Conservation (phyloP, 2,329 filamentous ascomycete genomes). For the Daldinia eschscholtzii region DNA sequence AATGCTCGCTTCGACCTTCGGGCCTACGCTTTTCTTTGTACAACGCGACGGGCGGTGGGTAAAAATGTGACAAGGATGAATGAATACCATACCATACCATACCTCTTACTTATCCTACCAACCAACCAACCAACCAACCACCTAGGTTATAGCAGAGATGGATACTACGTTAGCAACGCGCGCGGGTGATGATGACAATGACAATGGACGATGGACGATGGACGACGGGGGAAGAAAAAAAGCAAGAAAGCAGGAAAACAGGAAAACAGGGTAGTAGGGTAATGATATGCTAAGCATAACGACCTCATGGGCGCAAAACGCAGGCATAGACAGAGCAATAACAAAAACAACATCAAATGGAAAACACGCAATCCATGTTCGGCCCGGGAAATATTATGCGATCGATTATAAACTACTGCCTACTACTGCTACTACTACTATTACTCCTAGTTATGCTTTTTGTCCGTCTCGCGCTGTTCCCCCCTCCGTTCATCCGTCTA, state of each 20-base stretch:
- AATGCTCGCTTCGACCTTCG: slow-evolving; percentile 4
- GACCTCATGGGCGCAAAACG: background rate
- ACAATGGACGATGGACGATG: background rate
- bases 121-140: background rate
- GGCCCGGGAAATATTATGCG: background rate
- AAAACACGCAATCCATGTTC: background rate
- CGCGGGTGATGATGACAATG: background rate
- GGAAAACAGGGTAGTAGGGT: background rate
- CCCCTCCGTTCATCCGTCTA: too few relatives aligned
- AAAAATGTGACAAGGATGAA: background rate
- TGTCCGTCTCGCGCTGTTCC: too few relatives aligned
- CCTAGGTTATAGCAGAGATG: too few relatives aligned
- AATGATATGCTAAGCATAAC: slow-evolving; percentile 7
- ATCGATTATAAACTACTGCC: slow-evolving; percentile 1
- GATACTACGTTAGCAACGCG: slow-evolving; percentile 2
- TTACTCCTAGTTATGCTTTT: too few relatives aligned
- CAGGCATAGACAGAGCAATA: background rate
- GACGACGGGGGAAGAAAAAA: background rate
- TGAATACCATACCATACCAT: background rate
- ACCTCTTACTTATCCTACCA: background rate
- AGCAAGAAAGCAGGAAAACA: background rate
- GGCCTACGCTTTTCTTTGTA: slow-evolving; percentile 1
- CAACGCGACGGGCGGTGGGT: background rate
- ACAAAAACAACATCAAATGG: background rate
- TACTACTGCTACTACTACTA: too few relatives aligned